Conservation (phyloP, 257 asterid genomes). For the Fraxinus quadrangulata region DNA sequence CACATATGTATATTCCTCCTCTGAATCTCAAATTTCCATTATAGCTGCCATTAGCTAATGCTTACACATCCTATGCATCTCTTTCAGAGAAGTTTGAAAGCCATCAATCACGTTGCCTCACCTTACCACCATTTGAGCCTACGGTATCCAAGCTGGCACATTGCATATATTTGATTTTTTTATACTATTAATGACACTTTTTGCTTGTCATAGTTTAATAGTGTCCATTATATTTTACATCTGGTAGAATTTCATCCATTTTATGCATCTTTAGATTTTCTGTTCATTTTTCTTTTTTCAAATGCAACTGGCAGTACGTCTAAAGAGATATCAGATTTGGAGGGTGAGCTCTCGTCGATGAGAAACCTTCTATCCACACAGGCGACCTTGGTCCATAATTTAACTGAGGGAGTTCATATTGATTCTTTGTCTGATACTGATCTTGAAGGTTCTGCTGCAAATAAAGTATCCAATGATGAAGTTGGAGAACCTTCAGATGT, state of each 20-base stretch:
- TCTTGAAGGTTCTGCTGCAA: slow-evolving; percentile 45
- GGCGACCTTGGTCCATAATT: slow-evolving; percentile 82
- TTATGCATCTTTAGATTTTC: slow-evolving; percentile 12
- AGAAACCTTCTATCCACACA: slow-evolving; percentile 94
- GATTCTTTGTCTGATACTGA: slow-evolving; percentile 58
- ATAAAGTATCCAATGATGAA: slow-evolving; percentile 49
- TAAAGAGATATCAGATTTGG: slow-evolving; percentile 98
- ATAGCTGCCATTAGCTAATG: background rate
- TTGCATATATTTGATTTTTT: background rate
- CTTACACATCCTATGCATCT: background rate
- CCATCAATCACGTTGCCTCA: background rate
- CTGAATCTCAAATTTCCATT: background rate
- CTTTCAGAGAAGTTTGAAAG: background rate
- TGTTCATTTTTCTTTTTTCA: slow-evolving; percentile 2
- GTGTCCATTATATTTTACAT: background rate
- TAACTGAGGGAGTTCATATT: slow-evolving; percentile 94
- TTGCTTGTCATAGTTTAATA: background rate
- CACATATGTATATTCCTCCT: too few relatives aligned
- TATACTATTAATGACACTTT: background rate
- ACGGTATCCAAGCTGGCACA: background rate
- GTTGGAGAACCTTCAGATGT: slow-evolving; percentile 69
- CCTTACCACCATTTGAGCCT: background rate
- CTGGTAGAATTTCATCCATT: slow-evolving; percentile 2
- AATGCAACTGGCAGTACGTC: slow-evolving; percentile 66
- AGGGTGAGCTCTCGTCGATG: slow-evolving; percentile 98